Percentiles rank a stretch among this genome's conserved stretches.
phyloP scores from a whole-genome alignment of 768 basidiomycete genomes.

The Russula brevipes region DNA sequence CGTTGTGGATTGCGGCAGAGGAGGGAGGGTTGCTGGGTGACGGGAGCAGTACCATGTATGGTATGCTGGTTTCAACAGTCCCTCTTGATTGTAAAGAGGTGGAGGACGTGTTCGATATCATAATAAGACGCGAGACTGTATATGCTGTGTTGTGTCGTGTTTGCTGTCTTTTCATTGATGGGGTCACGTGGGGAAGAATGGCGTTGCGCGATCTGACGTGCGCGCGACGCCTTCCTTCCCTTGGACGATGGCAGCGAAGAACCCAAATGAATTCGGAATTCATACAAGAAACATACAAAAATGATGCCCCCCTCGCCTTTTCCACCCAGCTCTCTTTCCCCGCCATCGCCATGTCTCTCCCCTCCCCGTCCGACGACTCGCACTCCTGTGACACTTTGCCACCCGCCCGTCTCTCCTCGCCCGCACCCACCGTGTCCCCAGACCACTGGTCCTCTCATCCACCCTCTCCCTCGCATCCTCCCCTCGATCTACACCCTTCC shows the following conservation, averaged over 20 bases:
- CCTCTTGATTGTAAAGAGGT: constrained; percentile 4
- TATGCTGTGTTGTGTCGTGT: too few relatives aligned
- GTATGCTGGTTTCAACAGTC: constrained; percentile 12
- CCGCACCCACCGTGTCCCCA: neutral
- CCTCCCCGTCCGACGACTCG: constrained; percentile 21
- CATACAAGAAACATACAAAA: neutral
- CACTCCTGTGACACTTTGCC: constrained; percentile 73
- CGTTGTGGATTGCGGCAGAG: neutral
- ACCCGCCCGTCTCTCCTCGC: constrained; percentile 44
- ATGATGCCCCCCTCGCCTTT: neutral
- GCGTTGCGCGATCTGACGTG: constrained; percentile 12
- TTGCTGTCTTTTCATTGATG: neutral
- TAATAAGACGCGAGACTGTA: neutral
- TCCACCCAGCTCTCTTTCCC: neutral
- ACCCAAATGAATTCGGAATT: too few relatives aligned
- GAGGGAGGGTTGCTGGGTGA: neutral
- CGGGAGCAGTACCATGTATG: constrained; percentile 3
- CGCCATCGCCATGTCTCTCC: constrained; percentile 10
- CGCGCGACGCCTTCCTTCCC: too few relatives aligned
- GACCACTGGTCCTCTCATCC: neutral
- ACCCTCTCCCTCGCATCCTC: constrained; percentile 39
- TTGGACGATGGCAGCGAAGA: neutral
- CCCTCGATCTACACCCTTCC: neutral
- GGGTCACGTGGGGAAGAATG: constrained; percentile 5
- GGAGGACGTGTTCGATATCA: constrained; percentile 16